Evolutionary conservation across 2,329 filamentous ascomycete genomes (phyloP).

Genomic region (Daldinia sp.): DNA sequence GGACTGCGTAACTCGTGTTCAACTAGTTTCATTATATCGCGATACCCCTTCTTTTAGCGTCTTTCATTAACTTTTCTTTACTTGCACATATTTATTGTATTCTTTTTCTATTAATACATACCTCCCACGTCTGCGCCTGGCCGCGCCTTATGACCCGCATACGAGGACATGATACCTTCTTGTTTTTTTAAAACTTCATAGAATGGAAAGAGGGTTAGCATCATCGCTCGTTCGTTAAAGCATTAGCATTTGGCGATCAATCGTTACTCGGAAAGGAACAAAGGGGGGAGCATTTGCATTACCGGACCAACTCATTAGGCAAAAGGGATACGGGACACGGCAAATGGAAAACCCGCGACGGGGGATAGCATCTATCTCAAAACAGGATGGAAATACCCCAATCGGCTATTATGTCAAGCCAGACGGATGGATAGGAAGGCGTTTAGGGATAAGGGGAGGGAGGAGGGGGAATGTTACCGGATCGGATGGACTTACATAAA

Average conservation of each 20-base stretch:
- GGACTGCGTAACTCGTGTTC: neutral
- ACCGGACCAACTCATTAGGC: constrained; percentile 1
- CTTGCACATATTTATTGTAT: constrained; percentile 26
- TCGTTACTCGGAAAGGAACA: neutral
- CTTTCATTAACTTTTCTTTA: constrained; percentile 5
- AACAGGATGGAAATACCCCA: neutral
- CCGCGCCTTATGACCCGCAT: constrained; percentile 10
- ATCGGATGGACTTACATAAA: constrained; percentile 17
- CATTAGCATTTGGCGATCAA: neutral
- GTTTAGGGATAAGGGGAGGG: constrained; percentile 8
- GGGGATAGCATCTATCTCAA: neutral
- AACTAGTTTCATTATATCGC: neutral
- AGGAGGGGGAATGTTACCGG: constrained; percentile 3
- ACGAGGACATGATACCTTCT: constrained; percentile 17
- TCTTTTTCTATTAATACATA: constrained; percentile 22
- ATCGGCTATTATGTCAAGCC: neutral
- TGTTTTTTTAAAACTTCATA: neutral
- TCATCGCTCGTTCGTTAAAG: constrained; percentile 7
- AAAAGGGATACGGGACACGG: neutral
- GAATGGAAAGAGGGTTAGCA: neutral
- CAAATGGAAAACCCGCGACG: neutral
- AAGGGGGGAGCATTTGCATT: neutral
- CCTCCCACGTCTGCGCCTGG: constrained; percentile 17
- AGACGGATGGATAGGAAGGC: constrained; percentile 4
- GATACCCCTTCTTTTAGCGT: constrained; percentile 16